phyloP scores from a whole-genome alignment of 192 early-diverging fungal species.

The Podila epigama region DNA sequence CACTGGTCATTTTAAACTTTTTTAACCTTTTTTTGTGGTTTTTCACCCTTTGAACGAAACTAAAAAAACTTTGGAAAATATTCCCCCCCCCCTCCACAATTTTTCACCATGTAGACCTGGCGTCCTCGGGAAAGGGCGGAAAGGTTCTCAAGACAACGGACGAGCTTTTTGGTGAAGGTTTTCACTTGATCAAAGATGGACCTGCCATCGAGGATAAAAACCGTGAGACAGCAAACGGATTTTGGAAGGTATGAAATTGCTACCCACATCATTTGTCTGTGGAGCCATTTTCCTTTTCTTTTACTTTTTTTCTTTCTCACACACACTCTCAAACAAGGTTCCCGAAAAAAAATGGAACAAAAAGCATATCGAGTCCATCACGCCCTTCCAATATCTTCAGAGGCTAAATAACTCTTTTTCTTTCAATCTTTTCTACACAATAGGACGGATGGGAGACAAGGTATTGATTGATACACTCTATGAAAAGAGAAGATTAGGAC shows the following conservation, averaged over 20 bases:
- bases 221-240: slow-evolving; percentile 63
- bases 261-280: not conserved
- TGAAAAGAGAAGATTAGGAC: not conserved
- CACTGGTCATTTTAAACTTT: no score
- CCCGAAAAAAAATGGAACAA: no score
- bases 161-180: slow-evolving; percentile 91
- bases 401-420: no score
- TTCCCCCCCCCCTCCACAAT: no score
- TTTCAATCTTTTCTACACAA: not conserved
- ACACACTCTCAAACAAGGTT: no score
- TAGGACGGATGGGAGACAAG: slow-evolving; percentile 52
- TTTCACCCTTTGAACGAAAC: not conserved
- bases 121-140: slow-evolving; percentile 72
- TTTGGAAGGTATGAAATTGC: slow-evolving; percentile 47
- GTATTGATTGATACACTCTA: slow-evolving; percentile 1
- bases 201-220: slow-evolving; percentile 71
- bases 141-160: slow-evolving; percentile 84
- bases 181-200: slow-evolving; percentile 77
- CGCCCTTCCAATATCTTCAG: no score
- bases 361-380: no score
- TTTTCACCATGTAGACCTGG: slow-evolving; percentile 70
- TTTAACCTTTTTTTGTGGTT: not conserved
- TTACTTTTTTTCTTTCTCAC: not conserved
- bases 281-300: not conserved
- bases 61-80: no score